Base-by-base conservation (phyloP, 2,329 filamentous ascomycete genomes). In the Mariannaea elegans region DNA sequence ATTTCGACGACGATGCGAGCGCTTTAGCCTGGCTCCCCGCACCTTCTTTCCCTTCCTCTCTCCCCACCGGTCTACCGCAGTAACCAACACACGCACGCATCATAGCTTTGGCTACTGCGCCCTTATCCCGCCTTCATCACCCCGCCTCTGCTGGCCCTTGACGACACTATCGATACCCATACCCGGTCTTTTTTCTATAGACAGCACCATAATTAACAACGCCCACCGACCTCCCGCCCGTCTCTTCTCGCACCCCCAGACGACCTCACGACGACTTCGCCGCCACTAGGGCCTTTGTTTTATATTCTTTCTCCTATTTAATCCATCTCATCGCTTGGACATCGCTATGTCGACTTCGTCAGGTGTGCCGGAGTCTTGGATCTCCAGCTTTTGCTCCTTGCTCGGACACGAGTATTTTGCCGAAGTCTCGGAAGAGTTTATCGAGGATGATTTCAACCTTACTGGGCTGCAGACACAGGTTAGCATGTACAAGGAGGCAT, bases 401-500 rank as follows among this genome's bases (percentile, higher is more conserved):
- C 86, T 98, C 61, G 95, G 95, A 63, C 95, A 99, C 76, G 95
- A 99, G 78, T 99, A 98, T 81, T 99, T 99, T 78, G 95, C 95
- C 64, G 95, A 99, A 81, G 94, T 99, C 49, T 95, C 93, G 44
- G 95, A 99, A 80, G 95, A 99, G 73, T 99, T 99, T 72, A 98
- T 99, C 74, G 95, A 99, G 78, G 95, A 99, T 87, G 95, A 99
- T 78, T 99, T 99, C 84, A 99, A 99, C 78, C 84, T 99, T 66
- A 99, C 95, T 1, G 95, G 95, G 48, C 83, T 99, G 72, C 93
- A 97, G 78, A 91, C 90, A 61, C 94, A 98, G 80, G 95, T 99
- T 51, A 90, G 93, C 65, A 97, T 97, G 92, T 99, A 99, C 78
- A 99, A 98, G 79, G 95, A 99, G 80, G 95, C 95, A 12, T 81